These are phyloP conservation scores for Pyricularia pennisetigena DNA, from an alignment of 2,329 filamentous ascomycete genomes.

Conservation along the genomic window DNA sequence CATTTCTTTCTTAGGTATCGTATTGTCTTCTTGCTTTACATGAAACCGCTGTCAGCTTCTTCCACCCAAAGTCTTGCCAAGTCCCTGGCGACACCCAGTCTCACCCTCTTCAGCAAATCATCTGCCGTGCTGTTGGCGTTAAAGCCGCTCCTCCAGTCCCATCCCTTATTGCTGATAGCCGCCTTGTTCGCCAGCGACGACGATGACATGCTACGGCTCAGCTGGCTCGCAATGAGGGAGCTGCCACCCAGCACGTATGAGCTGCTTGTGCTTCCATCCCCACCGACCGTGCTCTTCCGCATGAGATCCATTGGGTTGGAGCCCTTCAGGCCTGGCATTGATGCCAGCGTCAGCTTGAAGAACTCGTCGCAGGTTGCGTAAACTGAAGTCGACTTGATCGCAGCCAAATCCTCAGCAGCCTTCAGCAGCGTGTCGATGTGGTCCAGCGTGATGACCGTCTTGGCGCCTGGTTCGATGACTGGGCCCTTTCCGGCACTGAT, in stretches of 20 bases:
- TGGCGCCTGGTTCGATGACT: constrained; percentile 1
- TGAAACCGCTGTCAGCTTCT: constrained; percentile 40
- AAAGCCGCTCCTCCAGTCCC: constrained; percentile 47
- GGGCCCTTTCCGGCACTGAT: constrained; percentile 32
- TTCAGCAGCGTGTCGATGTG: constrained; percentile 70
- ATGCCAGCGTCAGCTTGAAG: constrained; percentile 64
- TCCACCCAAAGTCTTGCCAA: constrained; percentile 60
- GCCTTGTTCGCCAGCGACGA: constrained; percentile 32
- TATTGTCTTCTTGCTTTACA: neutral
- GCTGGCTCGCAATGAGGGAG: constrained; percentile 55
- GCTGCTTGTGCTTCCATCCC: constrained; percentile 38
- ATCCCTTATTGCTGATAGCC: constrained; percentile 29
- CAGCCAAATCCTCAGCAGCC: constrained; percentile 70
- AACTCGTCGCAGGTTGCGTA: constrained; percentile 70
- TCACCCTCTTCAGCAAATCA: constrained; percentile 63
- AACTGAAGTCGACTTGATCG: constrained; percentile 58
- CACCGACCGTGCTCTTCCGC: constrained; percentile 39
- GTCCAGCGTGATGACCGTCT: constrained; percentile 50
- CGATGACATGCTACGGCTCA: constrained; percentile 48
- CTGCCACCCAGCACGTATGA: constrained; percentile 65
- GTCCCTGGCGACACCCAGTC: constrained; percentile 65
- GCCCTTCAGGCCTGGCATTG: constrained; percentile 50
- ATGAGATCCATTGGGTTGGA: constrained; percentile 58
- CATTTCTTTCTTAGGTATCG: neutral
- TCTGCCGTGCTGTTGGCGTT: constrained; percentile 47